Evolutionary conservation across 129 eudicot species (phyloP).

Genomic region (Pseudognaphalium luteoalbum): DNA sequence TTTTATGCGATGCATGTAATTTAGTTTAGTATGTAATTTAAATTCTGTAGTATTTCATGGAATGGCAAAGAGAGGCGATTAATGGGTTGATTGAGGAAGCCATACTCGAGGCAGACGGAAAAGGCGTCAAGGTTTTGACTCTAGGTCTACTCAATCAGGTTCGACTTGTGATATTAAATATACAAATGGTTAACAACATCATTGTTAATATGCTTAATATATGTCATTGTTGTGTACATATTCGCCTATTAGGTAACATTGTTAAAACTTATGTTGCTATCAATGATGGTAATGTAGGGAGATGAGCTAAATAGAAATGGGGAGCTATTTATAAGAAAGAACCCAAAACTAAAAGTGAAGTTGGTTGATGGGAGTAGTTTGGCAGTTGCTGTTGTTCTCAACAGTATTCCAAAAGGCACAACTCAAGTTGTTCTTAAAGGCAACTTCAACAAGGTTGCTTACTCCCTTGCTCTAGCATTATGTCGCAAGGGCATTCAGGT

Average conservation of each 20-base stretch:
- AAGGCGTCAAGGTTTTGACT: slow-evolving; percentile 65
- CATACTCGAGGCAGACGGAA: slow-evolving; percentile 62
- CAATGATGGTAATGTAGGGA: slow-evolving; percentile 37
- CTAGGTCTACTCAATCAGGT: slow-evolving; percentile 89
- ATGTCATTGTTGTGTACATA: neutral
- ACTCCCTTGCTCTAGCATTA: slow-evolving; percentile 48
- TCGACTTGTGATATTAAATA: neutral
- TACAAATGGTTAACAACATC: neutral
- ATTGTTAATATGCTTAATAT: neutral
- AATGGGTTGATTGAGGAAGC: slow-evolving; percentile 80
- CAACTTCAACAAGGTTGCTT: slow-evolving; percentile 56
- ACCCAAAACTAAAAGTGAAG: slow-evolving; percentile 60
- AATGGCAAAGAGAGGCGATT: slow-evolving; percentile 70
- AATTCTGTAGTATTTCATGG: slow-evolving; percentile 47
- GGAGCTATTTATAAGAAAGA: slow-evolving; percentile 49
- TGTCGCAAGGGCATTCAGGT: slow-evolving; percentile 74
- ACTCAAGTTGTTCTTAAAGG: slow-evolving; percentile 64
- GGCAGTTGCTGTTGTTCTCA: slow-evolving; percentile 72
- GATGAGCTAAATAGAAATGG: slow-evolving; percentile 68
- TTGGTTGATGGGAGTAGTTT: slow-evolving; percentile 88
- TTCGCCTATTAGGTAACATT: neutral
- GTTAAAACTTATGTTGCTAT: neutral
- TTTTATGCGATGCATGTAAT: neutral
- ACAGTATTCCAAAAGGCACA: slow-evolving; percentile 72
- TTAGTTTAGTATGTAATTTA: neutral